Evolutionary conservation across 2,329 filamentous ascomycete species (phyloP), one percentile per base, ranked within the genome.

Genomic region (Aspergillus quadrilineatus): DNA sequence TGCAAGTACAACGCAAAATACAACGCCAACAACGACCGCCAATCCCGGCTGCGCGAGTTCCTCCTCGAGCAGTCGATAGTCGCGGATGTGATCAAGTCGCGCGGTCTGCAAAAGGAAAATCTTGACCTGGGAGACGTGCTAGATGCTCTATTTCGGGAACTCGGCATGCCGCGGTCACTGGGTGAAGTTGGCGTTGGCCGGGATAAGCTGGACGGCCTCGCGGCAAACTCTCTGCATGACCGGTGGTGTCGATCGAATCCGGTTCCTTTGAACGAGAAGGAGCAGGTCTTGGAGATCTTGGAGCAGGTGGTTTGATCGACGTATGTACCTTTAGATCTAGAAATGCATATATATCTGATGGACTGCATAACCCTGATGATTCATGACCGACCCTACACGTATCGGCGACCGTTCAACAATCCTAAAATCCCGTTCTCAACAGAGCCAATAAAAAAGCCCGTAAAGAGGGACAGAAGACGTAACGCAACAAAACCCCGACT

Each of bases 81-180:
- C 2, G 65, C 65, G 3, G 64, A 69, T 0, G 62, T 79, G 0
- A 67, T 82, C 49, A 51, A 59, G 4, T 44, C 59, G 2, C 69
- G 70, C 51, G 61, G 65, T 1, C 53, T 69, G 6, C 64, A 73
- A 10, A 60, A 64, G 4, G 56, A 59, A 8, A 36, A 32, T 2
- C 62, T 73, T 2, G 78, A 82, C 61, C 69, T 84, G 22, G 79
- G 80, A 0, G 82, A 85, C 68, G 67, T 80, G 5, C 66, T 86
- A 36, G 80, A 80, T 48, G 75, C 72, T 3, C 68, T 85, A 2
- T 76, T 86, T 42, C 73, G 75, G 6, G 76, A 77, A 41, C 65
- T 86, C 15, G 81, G 76, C 0, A 73, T 86, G 78, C 82, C 83
- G n/a, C 73, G 79, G 52, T 79, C 76, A 3, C 63, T 86, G 46